These are phyloP conservation scores for Psilocybe sp. DNA, from an alignment of 768 basidiomycete genomes.

Conservation along the genomic window DNA sequence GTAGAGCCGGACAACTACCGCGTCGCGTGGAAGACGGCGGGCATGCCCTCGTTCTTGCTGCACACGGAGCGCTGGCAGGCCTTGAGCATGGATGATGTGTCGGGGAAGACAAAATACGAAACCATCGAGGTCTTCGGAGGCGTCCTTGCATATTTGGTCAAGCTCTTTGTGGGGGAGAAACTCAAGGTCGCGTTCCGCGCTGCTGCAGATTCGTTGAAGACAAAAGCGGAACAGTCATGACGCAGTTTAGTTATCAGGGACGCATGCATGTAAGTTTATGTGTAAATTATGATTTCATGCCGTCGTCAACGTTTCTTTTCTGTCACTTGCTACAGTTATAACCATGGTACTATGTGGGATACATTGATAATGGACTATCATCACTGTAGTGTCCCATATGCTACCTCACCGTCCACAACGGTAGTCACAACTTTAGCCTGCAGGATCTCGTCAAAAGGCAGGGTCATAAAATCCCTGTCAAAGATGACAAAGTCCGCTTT, in stretches of 20 bases:
- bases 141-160: slow-evolving; percentile 50
- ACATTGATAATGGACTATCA: no score
- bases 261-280: not conserved
- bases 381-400: slow-evolving; percentile 41
- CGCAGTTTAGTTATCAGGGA: not conserved
- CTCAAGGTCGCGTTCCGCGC: slow-evolving; percentile 46
- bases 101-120: slow-evolving; percentile 61
- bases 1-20: slow-evolving; percentile 54
- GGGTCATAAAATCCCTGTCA: slow-evolving; percentile 74
- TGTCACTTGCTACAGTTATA: no score
- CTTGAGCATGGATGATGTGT: slow-evolving; percentile 44
- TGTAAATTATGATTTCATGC: not conserved
- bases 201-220: slow-evolving; percentile 58
- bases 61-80: slow-evolving; percentile 62
- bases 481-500: slow-evolving; percentile 87
- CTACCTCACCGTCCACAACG: slow-evolving; percentile 69
- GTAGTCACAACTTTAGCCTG: slow-evolving; percentile 67
- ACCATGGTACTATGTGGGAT: no score
- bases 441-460: slow-evolving; percentile 60
- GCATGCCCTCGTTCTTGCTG: slow-evolving; percentile 46
- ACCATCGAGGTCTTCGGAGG: slow-evolving; percentile 61
- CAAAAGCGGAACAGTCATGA: slow-evolving; percentile 35
- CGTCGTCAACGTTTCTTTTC: not conserved
- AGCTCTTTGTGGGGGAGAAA: slow-evolving; percentile 38
- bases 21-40: slow-evolving; percentile 51